A percentile compares a stretch with the other conserved stretches of the same genome.
phyloP scores from a whole-genome alignment of 345 rosid genomes.

The Eucalyptus grandis region DNA sequence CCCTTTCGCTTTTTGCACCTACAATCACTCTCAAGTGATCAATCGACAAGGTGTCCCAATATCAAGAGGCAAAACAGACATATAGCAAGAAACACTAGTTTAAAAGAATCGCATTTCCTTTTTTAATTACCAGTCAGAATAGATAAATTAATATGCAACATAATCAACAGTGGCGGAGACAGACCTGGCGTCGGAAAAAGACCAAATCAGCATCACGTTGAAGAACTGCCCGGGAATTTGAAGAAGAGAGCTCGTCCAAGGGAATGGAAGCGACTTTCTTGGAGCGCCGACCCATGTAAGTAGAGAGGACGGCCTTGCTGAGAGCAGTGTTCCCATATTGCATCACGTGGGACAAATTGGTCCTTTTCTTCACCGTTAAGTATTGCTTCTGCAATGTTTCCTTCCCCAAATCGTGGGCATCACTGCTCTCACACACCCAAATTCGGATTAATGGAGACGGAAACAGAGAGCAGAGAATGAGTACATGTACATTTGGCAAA shows the following conservation, averaged over 20 bases:
- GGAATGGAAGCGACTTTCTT: neutral
- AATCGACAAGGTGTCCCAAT: neutral
- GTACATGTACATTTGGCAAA: neutral
- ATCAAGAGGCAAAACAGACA: neutral
- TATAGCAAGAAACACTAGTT: neutral
- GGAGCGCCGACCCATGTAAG: neutral
- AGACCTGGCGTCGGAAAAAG: slow-evolving; percentile 3
- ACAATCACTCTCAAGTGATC: neutral
- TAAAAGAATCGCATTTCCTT: neutral
- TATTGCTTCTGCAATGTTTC: slow-evolving; percentile 28
- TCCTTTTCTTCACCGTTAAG: neutral
- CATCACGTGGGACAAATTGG: neutral
- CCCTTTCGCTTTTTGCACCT: slow-evolving; percentile 22
- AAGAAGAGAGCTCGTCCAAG: neutral
- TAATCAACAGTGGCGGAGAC: neutral
- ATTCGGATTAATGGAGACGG: neutral
- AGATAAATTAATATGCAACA: neutral
- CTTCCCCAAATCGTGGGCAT: slow-evolving; percentile 26
- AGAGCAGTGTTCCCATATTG: neutral
- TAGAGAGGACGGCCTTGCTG: neutral
- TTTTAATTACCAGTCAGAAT: neutral
- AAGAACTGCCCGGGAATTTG: neutral
- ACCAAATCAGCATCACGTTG: slow-evolving; percentile 27
- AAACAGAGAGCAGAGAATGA: neutral
- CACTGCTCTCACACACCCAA: slow-evolving; percentile 14